These are phyloP conservation scores for Orbilia brochopaga DNA, from an alignment of 2,329 filamentous ascomycete species.

Conservation along the genomic window DNA sequence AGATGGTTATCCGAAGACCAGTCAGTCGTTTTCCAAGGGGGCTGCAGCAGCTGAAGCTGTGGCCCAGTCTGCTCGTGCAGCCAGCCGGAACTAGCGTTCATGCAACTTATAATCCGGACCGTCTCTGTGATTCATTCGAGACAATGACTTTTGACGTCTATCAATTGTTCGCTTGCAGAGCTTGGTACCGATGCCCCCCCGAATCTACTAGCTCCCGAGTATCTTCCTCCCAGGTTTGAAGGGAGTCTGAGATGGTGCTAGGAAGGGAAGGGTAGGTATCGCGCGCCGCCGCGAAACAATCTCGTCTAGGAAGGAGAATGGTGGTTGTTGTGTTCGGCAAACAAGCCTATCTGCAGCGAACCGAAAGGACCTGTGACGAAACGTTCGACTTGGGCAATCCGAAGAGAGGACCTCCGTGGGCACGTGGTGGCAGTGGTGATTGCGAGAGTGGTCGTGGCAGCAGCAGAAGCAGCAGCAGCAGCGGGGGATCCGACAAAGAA, in stretches of 20 bases:
- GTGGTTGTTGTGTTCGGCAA: constrained; percentile 45
- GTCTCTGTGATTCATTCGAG: not conserved
- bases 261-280: constrained; percentile 19
- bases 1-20: constrained; percentile 18
- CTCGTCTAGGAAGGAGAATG: constrained; percentile 51
- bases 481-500: constrained; percentile 45
- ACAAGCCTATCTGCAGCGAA: constrained; percentile 39
- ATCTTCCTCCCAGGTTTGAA: constrained; percentile 18
- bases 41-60: constrained; percentile 26
- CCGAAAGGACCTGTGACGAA: constrained; percentile 36
- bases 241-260: constrained; percentile 2
- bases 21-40: constrained; percentile 4
- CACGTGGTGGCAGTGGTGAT: constrained; percentile 29
- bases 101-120: not conserved
- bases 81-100: not conserved
- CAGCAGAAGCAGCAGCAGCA: no score
- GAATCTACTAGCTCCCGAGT: not conserved
- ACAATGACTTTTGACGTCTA: constrained; percentile 8
- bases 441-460: no score
- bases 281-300: constrained; percentile 42
- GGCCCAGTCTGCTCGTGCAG: constrained; percentile 10
- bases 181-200: constrained; percentile 21
- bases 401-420: constrained; percentile 30
- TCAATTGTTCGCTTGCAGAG: constrained; percentile 30
- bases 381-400: constrained; percentile 47